Evolutionary conservation across 2,329 filamentous ascomycete genomes (phyloP).

Genomic region (Neophaeococcomyces aloes): DNA sequence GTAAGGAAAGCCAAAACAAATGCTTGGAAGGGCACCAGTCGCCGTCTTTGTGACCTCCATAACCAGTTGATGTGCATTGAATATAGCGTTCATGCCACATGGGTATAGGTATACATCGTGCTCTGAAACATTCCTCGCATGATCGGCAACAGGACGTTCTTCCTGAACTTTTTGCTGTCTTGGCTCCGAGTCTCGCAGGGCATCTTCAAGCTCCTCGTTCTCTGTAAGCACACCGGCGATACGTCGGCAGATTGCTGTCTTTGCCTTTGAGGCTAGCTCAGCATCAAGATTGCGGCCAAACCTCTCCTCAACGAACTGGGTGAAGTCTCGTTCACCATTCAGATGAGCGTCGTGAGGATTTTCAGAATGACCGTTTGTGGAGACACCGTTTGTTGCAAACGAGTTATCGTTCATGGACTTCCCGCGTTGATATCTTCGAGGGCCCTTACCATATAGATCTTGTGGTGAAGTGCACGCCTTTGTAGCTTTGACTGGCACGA

Average conservation of each 20-base stretch:
- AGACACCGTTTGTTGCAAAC: conserved; percentile 27
- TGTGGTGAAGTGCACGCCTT: conserved; percentile 20
- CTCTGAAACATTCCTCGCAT: conserved; percentile 37
- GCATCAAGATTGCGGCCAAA: conserved; percentile 85
- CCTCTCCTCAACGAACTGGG: conserved; percentile 79
- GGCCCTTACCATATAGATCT: conserved; percentile 51
- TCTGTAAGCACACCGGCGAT: conserved; percentile 77
- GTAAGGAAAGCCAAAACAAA: conserved; percentile 95
- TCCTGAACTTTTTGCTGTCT: conserved; percentile 26
- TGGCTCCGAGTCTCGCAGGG: conserved; percentile 35
- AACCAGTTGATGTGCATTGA: conserved; percentile 69
- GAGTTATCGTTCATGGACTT: conserved; percentile 40
- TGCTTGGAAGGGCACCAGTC: conserved; percentile 47
- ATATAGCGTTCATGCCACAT: conserved; percentile 91
- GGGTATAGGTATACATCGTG: conserved; percentile 84
- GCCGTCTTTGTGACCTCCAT: conserved; percentile 51
- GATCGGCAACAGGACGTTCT: conserved; percentile 18
- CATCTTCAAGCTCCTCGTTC: conserved; percentile 56
- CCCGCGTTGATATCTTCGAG: conserved; percentile 64
- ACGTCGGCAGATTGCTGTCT: conserved; percentile 70
- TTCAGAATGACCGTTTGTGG: conserved; percentile 13
- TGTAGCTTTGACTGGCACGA: conserved; percentile 31
- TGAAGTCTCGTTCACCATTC: conserved; percentile 52
- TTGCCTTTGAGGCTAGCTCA: conserved; percentile 68
- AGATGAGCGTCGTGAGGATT: conserved; percentile 16